Base-by-base conservation (phyloP, 1,284 basidiomycete species). In the Trichosporon ovoides region DNA sequence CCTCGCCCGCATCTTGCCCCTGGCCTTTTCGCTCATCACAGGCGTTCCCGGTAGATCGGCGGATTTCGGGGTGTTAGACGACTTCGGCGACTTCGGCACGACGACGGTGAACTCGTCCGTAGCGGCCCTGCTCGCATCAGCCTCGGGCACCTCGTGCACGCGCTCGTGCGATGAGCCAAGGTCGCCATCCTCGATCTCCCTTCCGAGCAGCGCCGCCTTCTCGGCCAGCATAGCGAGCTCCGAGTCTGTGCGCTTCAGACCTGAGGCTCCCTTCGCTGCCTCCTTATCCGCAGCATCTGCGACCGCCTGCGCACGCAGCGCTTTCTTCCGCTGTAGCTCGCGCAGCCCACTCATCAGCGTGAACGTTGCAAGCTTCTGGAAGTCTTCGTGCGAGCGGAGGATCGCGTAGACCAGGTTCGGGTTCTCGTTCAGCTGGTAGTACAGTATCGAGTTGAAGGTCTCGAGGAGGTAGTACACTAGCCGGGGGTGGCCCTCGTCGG, bases 401-500 rank as follows among this genome's bases (percentile, higher is more conserved):
- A 98, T 83, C 1, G 88, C 87, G 72, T 96, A 95, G 38, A 93
- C 81, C 31, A 98, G 76, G 66, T 95, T 88, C 0, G 93, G 86
- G 74, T 97, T 98, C 36, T 89, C 85, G 62, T 69, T 71, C 28
- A 76, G 65, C 51, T 87, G 83, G 64, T 88, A 81, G 38, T 86
- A 76, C 55, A 97, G 82, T 54, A 96, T 81, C 6, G 86, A 83
- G 74, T 93, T 96, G 80, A 97, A 91, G 5, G 87, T 84, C 73
- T 98, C 94, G 43, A 98, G 68, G 18, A 75, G 72, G 55, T 37
- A 53, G 77, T 89, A 97, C 31, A 96, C 80, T 22, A 97, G 78
- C 52, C 94, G 80, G 3, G 95, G 95, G 73, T 98, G 89, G 7
- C 91, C 90, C 76, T 97, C 93, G 64, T 97, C 93, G 0, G 90